Evolutionary conservation across 352 stramenopile species (phyloP).

Genomic region (Pythium brachiatum): DNA sequence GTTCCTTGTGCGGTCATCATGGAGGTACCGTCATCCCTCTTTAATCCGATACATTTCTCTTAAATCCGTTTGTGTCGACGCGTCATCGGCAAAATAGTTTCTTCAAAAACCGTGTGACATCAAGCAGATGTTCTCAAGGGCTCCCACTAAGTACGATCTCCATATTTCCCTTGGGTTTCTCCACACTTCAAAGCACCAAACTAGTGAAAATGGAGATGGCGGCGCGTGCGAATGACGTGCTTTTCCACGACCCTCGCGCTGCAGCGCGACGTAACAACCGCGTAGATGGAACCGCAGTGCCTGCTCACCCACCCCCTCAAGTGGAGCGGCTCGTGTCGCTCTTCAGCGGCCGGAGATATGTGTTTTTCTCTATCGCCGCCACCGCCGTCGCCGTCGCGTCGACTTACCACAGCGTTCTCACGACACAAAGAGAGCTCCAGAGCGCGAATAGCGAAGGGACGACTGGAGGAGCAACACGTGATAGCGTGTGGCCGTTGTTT

Average conservation of each 20-base stretch:
- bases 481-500: constrained; percentile 23
- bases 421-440: constrained; percentile 14
- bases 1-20: neutral
- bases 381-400: constrained; percentile 50
- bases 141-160: neutral
- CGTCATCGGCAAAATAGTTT: neutral
- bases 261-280: neutral
- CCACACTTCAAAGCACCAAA: neutral
- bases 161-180: neutral
- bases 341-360: constrained; percentile 53
- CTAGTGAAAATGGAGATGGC: neutral
- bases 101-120: constrained; percentile 1
- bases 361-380: constrained; percentile 59
- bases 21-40: neutral
- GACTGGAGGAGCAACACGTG: neutral
- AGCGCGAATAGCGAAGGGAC: neutral
- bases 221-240: neutral
- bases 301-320: constrained; percentile 7
- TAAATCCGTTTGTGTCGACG: neutral
- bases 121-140: neutral
- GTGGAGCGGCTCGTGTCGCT: constrained; percentile 38
- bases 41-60: neutral
- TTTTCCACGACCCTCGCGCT: neutral
- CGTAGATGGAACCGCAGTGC: neutral
- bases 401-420: constrained; percentile 39